Percentiles rank a stretch among this genome's conserved stretches.
phyloP scores from a whole-genome alignment of 1,284 basidiomycete genomes.

The Microstroma glucosiphilum region DNA sequence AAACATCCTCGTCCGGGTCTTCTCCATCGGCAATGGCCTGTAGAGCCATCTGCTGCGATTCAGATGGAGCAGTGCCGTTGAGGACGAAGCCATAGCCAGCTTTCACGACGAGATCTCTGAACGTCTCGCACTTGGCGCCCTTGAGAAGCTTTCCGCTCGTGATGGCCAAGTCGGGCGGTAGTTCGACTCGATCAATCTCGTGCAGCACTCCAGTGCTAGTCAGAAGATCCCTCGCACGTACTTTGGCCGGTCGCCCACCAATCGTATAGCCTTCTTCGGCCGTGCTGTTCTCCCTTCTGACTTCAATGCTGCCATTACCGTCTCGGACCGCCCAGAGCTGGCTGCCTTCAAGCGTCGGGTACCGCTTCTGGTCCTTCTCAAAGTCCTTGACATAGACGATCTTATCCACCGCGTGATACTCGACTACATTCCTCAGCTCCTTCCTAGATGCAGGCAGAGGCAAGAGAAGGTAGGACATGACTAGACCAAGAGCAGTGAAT shows the following conservation, averaged over 20 bases:
- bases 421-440: conserved; percentile 62
- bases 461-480: conserved; percentile 74
- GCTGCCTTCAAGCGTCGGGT: conserved; percentile 52
- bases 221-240: conserved; percentile 59
- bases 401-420: conserved; percentile 73
- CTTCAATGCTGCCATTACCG: conserved; percentile 26
- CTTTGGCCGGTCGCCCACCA: conserved; percentile 6
- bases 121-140: conserved; percentile 72
- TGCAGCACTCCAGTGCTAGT: conserved; percentile 88
- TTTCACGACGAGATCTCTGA: conserved; percentile 67
- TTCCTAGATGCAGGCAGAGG: conserved; percentile 15
- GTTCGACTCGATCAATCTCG: conserved; percentile 72
- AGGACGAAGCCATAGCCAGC: conserved; percentile 70
- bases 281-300: conserved; percentile 12
- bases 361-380: conserved; percentile 41
- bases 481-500: conserved; percentile 79
- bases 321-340: conserved; percentile 35
- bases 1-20: conserved; percentile 1
- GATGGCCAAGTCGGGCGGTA: conserved; percentile 80
- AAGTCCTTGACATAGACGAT: conserved; percentile 69
- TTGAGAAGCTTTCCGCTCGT: conserved; percentile 81
- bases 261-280: conserved; percentile 13
- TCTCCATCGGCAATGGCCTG: conserved; percentile 16
- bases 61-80: conserved; percentile 60
- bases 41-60: not conserved